phyloP scores from a whole-genome alignment of 2,329 filamentous ascomycete species.

The Lasiodiplodia theobromae region DNA sequence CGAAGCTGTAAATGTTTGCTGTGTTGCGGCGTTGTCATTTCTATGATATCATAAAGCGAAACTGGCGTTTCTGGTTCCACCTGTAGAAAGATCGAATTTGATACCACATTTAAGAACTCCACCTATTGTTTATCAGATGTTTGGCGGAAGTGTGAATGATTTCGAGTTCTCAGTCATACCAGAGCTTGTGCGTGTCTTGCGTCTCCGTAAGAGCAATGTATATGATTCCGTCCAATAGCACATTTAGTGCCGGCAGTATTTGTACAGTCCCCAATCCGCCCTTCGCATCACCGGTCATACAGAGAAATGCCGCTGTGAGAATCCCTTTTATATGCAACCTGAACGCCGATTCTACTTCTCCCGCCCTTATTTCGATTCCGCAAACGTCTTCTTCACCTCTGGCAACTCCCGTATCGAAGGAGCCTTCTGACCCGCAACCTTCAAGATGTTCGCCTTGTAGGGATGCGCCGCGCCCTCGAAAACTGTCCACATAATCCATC shows the following conservation, averaged over 20 bases:
- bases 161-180: not conserved
- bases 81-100: conserved; percentile 3
- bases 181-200: not conserved
- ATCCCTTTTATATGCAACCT: conserved; percentile 17
- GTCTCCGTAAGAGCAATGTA: not conserved
- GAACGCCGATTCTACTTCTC: conserved; percentile 17
- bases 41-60: conserved; percentile 29
- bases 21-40: conserved; percentile 1
- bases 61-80: conserved; percentile 28
- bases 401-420: conserved; percentile 38
- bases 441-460: conserved; percentile 86
- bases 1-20: conserved; percentile 50
- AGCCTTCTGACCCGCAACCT: conserved; percentile 65
- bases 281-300: conserved; percentile 1
- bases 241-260: conserved; percentile 2
- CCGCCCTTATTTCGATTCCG: conserved; percentile 31
- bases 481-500: conserved; percentile 51
- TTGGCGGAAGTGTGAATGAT: too few relatives aligned
- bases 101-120: not conserved
- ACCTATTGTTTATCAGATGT: not conserved
- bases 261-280: not conserved
- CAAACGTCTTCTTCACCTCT: conserved; percentile 49
- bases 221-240: not conserved
- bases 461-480: conserved; percentile 95
- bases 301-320: conserved; percentile 17